phyloP scores from a whole-genome alignment of 1,284 basidiomycete genomes.

The Phaffia rhodozyma region DNA sequence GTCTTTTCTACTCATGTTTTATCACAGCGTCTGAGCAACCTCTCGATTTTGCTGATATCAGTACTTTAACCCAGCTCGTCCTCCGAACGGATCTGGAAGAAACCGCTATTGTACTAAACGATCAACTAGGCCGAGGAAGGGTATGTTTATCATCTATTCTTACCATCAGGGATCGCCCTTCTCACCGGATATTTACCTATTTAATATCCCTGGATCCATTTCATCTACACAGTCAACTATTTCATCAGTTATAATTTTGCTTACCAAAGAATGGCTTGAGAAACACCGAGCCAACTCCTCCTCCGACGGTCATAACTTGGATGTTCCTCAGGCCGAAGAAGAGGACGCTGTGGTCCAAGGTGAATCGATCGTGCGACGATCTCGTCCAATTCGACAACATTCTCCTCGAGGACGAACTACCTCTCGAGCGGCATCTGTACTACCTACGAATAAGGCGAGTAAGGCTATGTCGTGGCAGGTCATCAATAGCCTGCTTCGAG shows the following conservation, averaged over 20 bases:
- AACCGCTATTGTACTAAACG: constrained; percentile 86
- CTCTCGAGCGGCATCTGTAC: constrained; percentile 7
- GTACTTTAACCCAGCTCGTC: constrained; percentile 63
- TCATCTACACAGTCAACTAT: constrained; percentile 73
- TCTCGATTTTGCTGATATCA: constrained; percentile 32
- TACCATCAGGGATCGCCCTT: not conserved
- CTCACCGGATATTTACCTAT: not conserved
- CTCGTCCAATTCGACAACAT: constrained; percentile 16
- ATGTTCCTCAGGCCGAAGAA: not conserved
- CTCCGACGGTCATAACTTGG: too few species aligned
- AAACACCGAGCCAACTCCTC: constrained; percentile 17
- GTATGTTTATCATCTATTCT: not conserved
- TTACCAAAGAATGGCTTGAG: constrained; percentile 79
- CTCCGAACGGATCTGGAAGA: constrained; percentile 56
- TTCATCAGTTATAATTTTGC: constrained; percentile 71
- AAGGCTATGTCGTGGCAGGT: constrained; percentile 45
- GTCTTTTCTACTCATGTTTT: too few species aligned
- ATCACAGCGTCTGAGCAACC: not conserved
- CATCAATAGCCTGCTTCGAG: constrained; percentile 62
- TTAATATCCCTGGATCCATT: not conserved
- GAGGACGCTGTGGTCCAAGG: constrained; percentile 13
- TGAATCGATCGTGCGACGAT: constrained; percentile 10
- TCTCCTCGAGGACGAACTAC: constrained; percentile 1
- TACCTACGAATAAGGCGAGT: constrained; percentile 18
- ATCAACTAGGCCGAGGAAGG: constrained; percentile 81